Base-by-base conservation (phyloP, 805 yeast genomes). In the Saturnispora hagleri region DNA sequence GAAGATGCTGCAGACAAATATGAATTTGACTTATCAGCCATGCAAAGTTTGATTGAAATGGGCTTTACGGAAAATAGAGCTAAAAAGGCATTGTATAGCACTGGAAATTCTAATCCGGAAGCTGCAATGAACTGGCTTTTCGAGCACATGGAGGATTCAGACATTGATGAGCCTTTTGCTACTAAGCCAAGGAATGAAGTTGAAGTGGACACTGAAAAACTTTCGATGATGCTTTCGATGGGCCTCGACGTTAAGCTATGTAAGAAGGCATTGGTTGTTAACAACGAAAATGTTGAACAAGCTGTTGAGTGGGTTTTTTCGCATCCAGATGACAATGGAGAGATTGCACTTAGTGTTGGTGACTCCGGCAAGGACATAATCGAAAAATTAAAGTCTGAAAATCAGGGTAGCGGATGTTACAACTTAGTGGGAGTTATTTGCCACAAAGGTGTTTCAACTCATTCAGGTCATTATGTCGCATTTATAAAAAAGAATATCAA, bases 241-340 rank as follows among this genome's bases (percentile, higher is more conserved):
- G 99, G 99, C 5, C 86, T 93, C 60, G 61, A 81, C 5, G 65
- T 66, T 1, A 72, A 77, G 47, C 71, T 87, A 52, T 82, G 93
- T n/a, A 74, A 67, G 47, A 87, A 87, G 57, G 96, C 97, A 0
- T 69, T 93, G 42, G 52, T 75, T 18, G 57, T 83, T 48, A 82
- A 76, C 58, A 67, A 70, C 6, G 77, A 79, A 27, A 84, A 85
- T 60, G 70, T 82, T 2, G 90, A 86, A 58, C 77, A 79, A 1
- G 86, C 98, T 4, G 85, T 89, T 4, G 97, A 89, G 54, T 93
- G 98, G 98, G 74, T 93, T 6, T 93, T 93, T 62, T 69, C 70
- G 24, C 77, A 91, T 62, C 88, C 95, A 10, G 86, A 86, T 55
- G 96, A 86, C 65, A 78, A 81, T 59, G 95, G 90, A 3, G 74